These are phyloP conservation scores for Penicillium sp. DNA, from an alignment of 2,329 filamentous ascomycete genomes.

Conservation along the genomic window DNA sequence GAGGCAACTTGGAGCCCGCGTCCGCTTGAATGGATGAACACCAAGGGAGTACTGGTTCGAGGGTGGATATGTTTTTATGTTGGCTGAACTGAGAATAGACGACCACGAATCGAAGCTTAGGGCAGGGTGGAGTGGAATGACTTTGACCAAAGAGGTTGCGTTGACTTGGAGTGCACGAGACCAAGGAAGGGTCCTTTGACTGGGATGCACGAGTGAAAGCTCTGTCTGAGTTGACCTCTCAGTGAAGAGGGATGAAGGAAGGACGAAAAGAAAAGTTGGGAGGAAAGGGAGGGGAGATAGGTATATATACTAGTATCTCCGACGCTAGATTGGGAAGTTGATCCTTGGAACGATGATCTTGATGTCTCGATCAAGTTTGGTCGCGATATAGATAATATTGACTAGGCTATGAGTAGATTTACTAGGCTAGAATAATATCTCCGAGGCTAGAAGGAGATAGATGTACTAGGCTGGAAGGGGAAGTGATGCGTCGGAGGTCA, in stretches of 20 bases:
- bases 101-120: background rate
- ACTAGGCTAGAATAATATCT: too few relatives aligned
- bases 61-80: slow-evolving; percentile 4
- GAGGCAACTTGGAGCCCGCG: slow-evolving; percentile 11
- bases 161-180: too few relatives aligned
- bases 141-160: background rate
- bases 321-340: background rate
- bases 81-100: background rate
- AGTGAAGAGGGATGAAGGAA: background rate
- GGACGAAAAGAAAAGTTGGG: background rate
- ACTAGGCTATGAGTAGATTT: too few relatives aligned
- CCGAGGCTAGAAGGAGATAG: too few relatives aligned
- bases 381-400: too few relatives aligned
- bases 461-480: too few relatives aligned
- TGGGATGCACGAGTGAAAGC: too few relatives aligned
- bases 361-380: background rate
- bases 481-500: too few relatives aligned
- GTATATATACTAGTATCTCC: background rate
- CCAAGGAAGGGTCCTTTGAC: too few relatives aligned
- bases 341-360: background rate
- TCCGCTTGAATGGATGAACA: slow-evolving; percentile 8
- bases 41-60: background rate
- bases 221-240: background rate
- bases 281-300: background rate
- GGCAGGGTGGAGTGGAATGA: background rate